Evolutionary conservation across 768 basidiomycete genomes (phyloP).

Genomic region (Holtermannia corniformis): DNA sequence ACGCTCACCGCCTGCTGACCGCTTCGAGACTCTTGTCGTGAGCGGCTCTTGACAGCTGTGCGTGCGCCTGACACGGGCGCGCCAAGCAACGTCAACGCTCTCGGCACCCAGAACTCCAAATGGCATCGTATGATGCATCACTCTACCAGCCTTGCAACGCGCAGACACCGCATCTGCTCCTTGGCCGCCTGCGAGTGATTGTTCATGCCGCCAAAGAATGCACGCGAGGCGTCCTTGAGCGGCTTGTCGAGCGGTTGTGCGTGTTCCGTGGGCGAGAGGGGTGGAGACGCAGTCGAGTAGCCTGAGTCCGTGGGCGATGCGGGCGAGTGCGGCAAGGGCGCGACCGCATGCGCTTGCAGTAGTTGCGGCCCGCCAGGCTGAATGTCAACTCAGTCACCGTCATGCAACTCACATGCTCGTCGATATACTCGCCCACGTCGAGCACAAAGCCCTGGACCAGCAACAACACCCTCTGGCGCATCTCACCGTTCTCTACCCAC

Average conservation of each 20-base stretch:
- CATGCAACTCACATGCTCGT: conserved; percentile 54
- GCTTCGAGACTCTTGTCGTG: no score
- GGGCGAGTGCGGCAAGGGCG: conserved; percentile 16
- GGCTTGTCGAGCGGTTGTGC: conserved; percentile 5
- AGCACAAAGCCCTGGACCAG: conserved; percentile 55
- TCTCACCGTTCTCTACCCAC: conserved; percentile 16
- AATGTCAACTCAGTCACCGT: background rate
- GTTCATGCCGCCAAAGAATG: conserved; percentile 64
- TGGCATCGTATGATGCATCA: background rate
- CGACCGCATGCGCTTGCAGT: conserved; percentile 48
- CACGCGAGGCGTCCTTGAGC: conserved; percentile 51
- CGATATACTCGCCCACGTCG: conserved; percentile 55
- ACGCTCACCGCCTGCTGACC: no score
- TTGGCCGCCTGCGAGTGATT: conserved; percentile 50
- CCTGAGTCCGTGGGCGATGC: background rate
- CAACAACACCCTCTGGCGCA: conserved; percentile 42
- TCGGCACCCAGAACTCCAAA: no score
- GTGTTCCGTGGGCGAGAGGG: background rate
- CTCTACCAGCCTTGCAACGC: conserved; percentile 23
- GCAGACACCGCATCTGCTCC: conserved; percentile 34
- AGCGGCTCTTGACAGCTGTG: no score
- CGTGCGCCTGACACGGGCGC: no score
- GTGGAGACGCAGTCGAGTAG: background rate
- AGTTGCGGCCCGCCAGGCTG: conserved; percentile 58
- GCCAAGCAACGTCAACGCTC: no score